Percentiles rank a stretch among this genome's conserved stretches.
Conservation (phyloP, 2,329 filamentous ascomycete species). For the Cladophialophora bantiana region DNA sequence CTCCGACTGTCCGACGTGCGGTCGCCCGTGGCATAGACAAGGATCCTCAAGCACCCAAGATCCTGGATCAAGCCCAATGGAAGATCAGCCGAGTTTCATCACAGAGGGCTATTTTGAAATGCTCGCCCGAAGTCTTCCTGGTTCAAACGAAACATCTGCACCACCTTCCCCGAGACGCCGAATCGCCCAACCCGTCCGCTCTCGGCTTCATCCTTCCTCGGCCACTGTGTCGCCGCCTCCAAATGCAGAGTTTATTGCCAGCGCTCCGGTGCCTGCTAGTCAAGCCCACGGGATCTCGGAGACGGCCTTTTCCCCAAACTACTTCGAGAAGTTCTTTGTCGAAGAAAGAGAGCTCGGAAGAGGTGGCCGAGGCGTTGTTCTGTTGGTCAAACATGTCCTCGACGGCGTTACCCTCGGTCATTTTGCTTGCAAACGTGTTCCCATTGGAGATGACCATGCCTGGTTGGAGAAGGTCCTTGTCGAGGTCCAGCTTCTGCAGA, state of each 20-base stretch:
- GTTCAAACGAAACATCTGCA: conserved; percentile 55
- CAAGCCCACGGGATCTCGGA: conserved; percentile 74
- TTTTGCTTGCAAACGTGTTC: conserved; percentile 96
- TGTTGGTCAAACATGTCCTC: conserved; percentile 91
- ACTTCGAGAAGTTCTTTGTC: conserved; percentile 91
- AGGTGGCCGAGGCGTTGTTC: conserved; percentile 91
- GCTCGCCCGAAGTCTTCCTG: conserved; percentile 69
- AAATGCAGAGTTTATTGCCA: conserved; percentile 58
- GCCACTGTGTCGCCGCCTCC: conserved; percentile 51
- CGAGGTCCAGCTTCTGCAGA: conserved; percentile 91
- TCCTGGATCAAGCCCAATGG: conserved; percentile 43
- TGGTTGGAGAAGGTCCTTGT: conserved; percentile 95
- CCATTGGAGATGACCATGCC: conserved; percentile 89
- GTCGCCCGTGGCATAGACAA: conserved; percentile 68
- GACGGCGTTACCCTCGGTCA: conserved; percentile 87
- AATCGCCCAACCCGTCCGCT: conserved; percentile 56
- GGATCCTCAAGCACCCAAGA: conserved; percentile 46
- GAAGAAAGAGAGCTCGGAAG: conserved; percentile 85
- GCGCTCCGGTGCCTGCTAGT: conserved; percentile 50
- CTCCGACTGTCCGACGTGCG: conserved; percentile 87
- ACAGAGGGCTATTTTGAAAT: conserved; percentile 95
- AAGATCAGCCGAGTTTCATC: conserved; percentile 71
- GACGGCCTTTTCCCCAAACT: conserved; percentile 87
- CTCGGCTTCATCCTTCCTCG: conserved; percentile 36
- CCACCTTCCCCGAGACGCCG: conserved; percentile 60